phyloP scores from a whole-genome alignment of 495 filamentous ascomycete species.

The Daldinia vernicosa region DNA sequence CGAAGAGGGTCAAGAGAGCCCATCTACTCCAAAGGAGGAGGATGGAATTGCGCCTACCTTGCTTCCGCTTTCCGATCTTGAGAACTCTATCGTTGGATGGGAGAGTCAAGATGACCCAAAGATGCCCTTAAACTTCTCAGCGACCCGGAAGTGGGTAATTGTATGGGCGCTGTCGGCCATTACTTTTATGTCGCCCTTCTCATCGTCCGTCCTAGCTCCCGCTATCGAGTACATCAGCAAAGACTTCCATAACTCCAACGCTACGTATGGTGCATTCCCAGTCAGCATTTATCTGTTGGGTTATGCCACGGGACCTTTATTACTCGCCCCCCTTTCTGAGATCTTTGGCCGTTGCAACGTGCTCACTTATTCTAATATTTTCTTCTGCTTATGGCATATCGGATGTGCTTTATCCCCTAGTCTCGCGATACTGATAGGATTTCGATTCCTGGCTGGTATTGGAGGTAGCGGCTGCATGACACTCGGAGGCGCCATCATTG shows the following conservation, averaged over 20 bases:
- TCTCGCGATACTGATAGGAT: constrained; percentile 66
- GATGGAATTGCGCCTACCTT: constrained; percentile 31
- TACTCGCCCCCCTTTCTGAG: constrained; percentile 72
- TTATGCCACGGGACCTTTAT: constrained; percentile 54
- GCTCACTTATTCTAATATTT: constrained; percentile 67
- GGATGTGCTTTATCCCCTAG: constrained; percentile 73
- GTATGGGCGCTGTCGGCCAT: constrained; percentile 61
- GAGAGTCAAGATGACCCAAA: constrained; percentile 71
- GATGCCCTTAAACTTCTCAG: constrained; percentile 75
- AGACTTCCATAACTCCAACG: constrained; percentile 60
- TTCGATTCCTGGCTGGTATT: constrained; percentile 72
- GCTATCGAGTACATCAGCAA: constrained; percentile 61
- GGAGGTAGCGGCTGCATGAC: constrained; percentile 64
- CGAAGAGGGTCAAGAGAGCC: constrained; percentile 22
- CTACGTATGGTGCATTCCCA: constrained; percentile 44
- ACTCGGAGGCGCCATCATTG: constrained; percentile 64
- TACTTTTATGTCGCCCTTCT: constrained; percentile 69
- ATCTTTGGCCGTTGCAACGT: constrained; percentile 75
- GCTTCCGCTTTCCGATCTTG: constrained; percentile 57
- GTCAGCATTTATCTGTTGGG: constrained; percentile 58
- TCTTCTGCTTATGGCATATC: constrained; percentile 76
- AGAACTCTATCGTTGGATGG: constrained; percentile 64
- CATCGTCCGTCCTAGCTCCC: constrained; percentile 72
- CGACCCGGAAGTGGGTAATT: constrained; percentile 71
- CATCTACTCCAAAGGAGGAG: constrained; percentile 25